Base-by-base conservation (phyloP, 2,329 filamentous ascomycete species). In the Alternaria metachromatica region DNA sequence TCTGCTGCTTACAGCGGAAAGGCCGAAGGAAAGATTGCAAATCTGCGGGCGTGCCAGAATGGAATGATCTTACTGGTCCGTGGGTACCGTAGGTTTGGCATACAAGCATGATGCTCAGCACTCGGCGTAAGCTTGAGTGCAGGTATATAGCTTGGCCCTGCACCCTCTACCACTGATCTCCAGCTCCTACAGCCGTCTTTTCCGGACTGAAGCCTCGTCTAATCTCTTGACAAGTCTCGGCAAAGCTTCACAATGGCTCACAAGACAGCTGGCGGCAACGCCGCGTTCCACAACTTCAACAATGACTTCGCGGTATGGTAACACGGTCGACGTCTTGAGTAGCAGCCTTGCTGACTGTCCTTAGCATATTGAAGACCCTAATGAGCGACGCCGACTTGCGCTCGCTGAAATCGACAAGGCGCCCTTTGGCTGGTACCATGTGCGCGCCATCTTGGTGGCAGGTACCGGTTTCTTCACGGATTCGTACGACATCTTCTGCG, bases 381-480 rank as follows among this genome's bases (percentile, higher is more conserved):
- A 93, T 70, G 92, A 95, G 84, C 89, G 92, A 60, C 87, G 92
- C 69, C 88, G 92, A 67, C 88, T 93, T 30, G 92, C 92, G 45
- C 89, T 96, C 56, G 91, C 91, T 41, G 90, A 94, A 80, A 90
- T 95, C 71, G 92, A 95, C 83, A 90, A 90, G 82, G 92, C 91
- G 10, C 89, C 89, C 4, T 94, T 95, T 65, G 90, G 92, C 74
- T 95, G 78, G 92, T 93, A 94, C 79, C 92, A 96, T 76, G 88
- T 95, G 58, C 87, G 92, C 50, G 92, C 92, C 66, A 87, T 92
- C 64, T 81, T 92, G 25, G 92, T 96, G 25, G 92, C 92, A 33
- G 92, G 93, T 74, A 90, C 94, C 61, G 93, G 71, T 74, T 96
- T 96, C 88, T 96, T 96, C 82, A 95, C 92, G 13, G 93, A 96